These are phyloP conservation scores for Gigaspora rosea DNA, from an alignment of 192 early-diverging fungal species.

Conservation along the genomic window DNA sequence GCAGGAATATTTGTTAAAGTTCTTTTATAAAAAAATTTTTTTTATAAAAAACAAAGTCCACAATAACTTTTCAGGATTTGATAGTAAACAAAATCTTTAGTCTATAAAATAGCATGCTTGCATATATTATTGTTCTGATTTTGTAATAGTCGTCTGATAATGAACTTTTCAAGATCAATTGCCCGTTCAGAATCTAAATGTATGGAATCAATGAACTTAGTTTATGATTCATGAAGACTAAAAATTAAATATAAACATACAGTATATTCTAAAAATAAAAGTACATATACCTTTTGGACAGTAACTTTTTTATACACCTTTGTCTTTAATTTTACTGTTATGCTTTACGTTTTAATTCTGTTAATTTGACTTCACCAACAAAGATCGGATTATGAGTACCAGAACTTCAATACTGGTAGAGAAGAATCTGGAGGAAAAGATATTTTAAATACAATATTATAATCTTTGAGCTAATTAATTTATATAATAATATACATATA, in stretches of 20 bases:
- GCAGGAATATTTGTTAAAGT: too few relatives aligned
- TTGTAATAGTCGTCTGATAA: slow-evolving; percentile 71
- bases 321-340: slow-evolving; percentile 75
- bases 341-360: slow-evolving; percentile 79
- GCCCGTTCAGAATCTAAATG: slow-evolving; percentile 45
- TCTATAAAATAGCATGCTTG: slow-evolving; percentile 72
- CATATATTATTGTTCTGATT: slow-evolving; percentile 69
- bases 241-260: neutral
- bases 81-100: neutral
- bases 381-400: slow-evolving; percentile 62
- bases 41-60: too few relatives aligned
- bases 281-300: slow-evolving; percentile 55
- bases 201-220: neutral
- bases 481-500: too few relatives aligned
- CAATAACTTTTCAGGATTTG: too few relatives aligned
- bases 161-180: slow-evolving; percentile 61
- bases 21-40: too few relatives aligned
- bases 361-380: slow-evolving; percentile 85
- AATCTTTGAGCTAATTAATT: slow-evolving; percentile 62
- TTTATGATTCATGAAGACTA: neutral
- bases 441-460: slow-evolving; percentile 72
- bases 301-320: slow-evolving; percentile 74
- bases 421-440: slow-evolving; percentile 61
- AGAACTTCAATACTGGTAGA: slow-evolving; percentile 62
- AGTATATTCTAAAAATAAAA: slow-evolving; percentile 36